Conservation (phyloP, 768 basidiomycete genomes). For the Kondoa subrosea region DNA sequence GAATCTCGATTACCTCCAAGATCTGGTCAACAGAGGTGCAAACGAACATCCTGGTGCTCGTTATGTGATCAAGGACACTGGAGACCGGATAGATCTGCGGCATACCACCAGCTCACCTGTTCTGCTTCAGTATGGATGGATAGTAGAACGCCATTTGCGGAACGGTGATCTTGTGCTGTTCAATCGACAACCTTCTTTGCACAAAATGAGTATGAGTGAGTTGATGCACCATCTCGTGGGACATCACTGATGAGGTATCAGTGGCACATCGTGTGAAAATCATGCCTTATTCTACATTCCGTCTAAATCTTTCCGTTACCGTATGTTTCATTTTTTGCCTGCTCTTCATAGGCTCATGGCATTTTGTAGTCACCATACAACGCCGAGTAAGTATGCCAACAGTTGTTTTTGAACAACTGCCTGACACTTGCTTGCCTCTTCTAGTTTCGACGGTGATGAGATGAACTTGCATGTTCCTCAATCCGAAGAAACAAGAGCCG, state of each 20-base stretch:
- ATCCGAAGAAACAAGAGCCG: conserved; percentile 93
- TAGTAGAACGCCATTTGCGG: conserved; percentile 90
- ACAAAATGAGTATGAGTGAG: conserved; percentile 96
- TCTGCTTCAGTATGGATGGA: conserved; percentile 93
- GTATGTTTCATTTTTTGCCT: conserved; percentile 40
- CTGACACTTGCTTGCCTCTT: not conserved
- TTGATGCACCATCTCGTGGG: not conserved
- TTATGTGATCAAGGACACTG: conserved; percentile 91
- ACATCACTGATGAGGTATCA: conserved; percentile 7
- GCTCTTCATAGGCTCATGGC: conserved; percentile 22
- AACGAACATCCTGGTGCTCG: conserved; percentile 87
- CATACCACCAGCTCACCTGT: conserved; percentile 55
- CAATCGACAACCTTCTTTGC: conserved; percentile 93
- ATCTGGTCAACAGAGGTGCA: conserved; percentile 86
- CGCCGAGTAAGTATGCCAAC: conserved; percentile 43
- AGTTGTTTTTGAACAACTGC: not conserved
- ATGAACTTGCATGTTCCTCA: conserved; percentile 99
- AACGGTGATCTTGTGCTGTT: conserved; percentile 98
- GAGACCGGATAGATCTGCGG: conserved; percentile 86
- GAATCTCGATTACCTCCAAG: conserved; percentile 84
- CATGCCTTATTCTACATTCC: conserved; percentile 98
- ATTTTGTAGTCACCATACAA: conserved; percentile 78
- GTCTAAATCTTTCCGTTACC: conserved; percentile 79
- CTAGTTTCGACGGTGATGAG: conserved; percentile 84
- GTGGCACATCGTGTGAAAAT: conserved; percentile 90